Evolutionary conservation across 768 basidiomycete species (phyloP).

Genomic region (Lyophyllum shimeji): DNA sequence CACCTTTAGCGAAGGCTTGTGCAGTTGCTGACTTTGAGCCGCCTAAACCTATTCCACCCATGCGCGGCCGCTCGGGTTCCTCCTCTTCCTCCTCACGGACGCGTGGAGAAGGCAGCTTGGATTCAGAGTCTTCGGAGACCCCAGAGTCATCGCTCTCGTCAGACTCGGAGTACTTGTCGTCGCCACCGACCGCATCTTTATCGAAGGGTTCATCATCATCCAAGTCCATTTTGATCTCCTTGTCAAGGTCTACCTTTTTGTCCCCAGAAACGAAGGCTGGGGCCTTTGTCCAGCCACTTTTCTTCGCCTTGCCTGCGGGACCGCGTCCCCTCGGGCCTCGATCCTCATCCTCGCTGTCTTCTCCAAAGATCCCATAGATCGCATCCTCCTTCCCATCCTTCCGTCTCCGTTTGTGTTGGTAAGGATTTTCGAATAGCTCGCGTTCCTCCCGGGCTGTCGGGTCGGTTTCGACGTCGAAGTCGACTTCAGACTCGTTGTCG

Average conservation of each 20-base stretch:
- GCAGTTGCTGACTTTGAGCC: constrained; percentile 6
- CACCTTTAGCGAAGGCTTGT: constrained; percentile 14
- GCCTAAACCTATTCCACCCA: constrained; percentile 45
- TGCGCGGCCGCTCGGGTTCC: constrained; percentile 33
- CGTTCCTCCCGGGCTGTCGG: constrained; percentile 72
- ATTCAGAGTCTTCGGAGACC: constrained; percentile 40
- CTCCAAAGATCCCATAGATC: constrained; percentile 74
- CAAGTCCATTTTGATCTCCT: constrained; percentile 30
- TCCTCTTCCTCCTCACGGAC: constrained; percentile 53
- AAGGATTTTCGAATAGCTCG: constrained; percentile 74
- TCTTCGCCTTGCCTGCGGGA: constrained; percentile 33
- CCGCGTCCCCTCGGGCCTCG: constrained; percentile 21
- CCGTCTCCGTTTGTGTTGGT: constrained; percentile 66
- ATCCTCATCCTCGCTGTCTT: constrained; percentile 67
- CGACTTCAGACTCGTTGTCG: constrained; percentile 55
- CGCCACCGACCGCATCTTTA: constrained; percentile 26
- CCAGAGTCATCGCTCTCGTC: constrained; percentile 40
- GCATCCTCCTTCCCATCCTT: constrained; percentile 70
- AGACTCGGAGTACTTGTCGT: constrained; percentile 35
- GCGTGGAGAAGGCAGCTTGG: constrained; percentile 57
- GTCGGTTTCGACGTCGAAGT: constrained; percentile 47
- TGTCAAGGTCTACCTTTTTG: constrained; percentile 45
- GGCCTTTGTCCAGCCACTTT: constrained; percentile 71
- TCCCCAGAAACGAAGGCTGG: constrained; percentile 72
- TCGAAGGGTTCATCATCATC: constrained; percentile 29